Evolutionary conservation across 306 rosid genomes (phyloP).

Genomic region (Phaseolus lunatus): DNA sequence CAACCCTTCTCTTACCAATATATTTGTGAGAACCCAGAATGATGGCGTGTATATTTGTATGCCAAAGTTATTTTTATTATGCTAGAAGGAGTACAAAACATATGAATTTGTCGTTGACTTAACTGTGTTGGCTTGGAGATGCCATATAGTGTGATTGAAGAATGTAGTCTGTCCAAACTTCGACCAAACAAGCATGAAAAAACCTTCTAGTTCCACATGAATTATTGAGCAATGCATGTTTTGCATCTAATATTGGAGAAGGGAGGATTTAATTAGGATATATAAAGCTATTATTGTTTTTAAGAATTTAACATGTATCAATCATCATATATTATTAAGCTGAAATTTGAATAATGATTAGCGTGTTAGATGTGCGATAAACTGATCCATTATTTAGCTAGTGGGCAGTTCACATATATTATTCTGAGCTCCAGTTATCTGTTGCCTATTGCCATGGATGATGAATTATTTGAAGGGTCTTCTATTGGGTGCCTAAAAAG

Average conservation of each 20-base stretch:
- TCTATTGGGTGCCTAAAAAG: not conserved
- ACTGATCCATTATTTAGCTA: not conserved
- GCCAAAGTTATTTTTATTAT: conserved; percentile 34
- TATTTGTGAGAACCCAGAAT: conserved; percentile 35
- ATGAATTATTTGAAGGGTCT: not conserved
- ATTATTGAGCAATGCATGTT: conserved; percentile 1
- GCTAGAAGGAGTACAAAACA: conserved; percentile 14
- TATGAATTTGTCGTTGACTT: conserved; percentile 26
- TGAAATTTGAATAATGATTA: conserved; percentile 1
- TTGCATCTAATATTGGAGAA: not conserved
- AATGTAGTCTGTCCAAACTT: conserved; percentile 17
- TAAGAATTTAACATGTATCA: not conserved
- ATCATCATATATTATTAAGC: not conserved
- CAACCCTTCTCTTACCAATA: conserved; percentile 11
- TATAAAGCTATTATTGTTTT: not conserved
- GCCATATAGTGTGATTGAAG: conserved; percentile 13
- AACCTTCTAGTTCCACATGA: conserved; percentile 4
- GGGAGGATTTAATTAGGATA: not conserved
- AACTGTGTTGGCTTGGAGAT: conserved; percentile 10
- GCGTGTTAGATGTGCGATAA: not conserved
- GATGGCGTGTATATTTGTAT: conserved; percentile 53
- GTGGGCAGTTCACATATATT: not conserved
- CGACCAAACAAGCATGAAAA: not conserved
- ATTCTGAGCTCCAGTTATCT: not conserved
- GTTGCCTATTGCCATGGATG: not conserved